These are phyloP conservation scores for Ogataea philodendri DNA, from an alignment of 805 yeast genomes.

Conservation along the genomic window DNA sequence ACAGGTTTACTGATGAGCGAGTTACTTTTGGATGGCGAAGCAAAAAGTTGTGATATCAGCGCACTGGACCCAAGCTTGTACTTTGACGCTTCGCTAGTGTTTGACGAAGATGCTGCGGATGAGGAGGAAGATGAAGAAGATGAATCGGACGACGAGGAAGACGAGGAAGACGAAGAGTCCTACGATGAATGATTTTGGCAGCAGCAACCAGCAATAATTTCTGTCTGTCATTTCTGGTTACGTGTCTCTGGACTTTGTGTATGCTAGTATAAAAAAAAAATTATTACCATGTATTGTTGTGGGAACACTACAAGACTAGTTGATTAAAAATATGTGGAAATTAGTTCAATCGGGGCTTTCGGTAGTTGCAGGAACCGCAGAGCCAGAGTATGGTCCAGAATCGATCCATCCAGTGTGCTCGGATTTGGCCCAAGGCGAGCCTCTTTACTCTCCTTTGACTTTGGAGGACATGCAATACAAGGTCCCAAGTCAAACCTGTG, in stretches of 20 bases:
- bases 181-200: slow-evolving; percentile 6
- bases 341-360: slow-evolving; percentile 46
- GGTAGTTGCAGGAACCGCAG: slow-evolving; percentile 96
- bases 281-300: slow-evolving; percentile 5
- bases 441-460: slow-evolving; percentile 58
- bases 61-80: slow-evolving; percentile 84
- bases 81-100: slow-evolving; percentile 63
- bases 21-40: slow-evolving; percentile 77
- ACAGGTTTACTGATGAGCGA: slow-evolving; percentile 95
- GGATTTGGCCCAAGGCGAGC: slow-evolving; percentile 54
- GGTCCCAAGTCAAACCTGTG: slow-evolving; percentile 77
- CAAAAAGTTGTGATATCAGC: slow-evolving; percentile 70
- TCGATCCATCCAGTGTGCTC: slow-evolving; percentile 75
- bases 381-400: slow-evolving; percentile 93
- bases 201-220: slow-evolving; percentile 1
- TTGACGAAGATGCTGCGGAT: slow-evolving; percentile 34
- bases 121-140: slow-evolving; percentile 29
- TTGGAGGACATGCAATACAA: slow-evolving; percentile 74
- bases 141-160: slow-evolving; percentile 18
- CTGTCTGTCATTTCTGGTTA: slow-evolving; percentile 2
- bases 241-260: slow-evolving; percentile 7
- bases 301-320: slow-evolving; percentile 6
- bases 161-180: slow-evolving; percentile 8
- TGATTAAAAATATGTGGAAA: slow-evolving; percentile 31
- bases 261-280: slow-evolving; percentile 5